Conservation (phyloP, 2,329 filamentous ascomycete species). For the Aspergillus ustus region DNA sequence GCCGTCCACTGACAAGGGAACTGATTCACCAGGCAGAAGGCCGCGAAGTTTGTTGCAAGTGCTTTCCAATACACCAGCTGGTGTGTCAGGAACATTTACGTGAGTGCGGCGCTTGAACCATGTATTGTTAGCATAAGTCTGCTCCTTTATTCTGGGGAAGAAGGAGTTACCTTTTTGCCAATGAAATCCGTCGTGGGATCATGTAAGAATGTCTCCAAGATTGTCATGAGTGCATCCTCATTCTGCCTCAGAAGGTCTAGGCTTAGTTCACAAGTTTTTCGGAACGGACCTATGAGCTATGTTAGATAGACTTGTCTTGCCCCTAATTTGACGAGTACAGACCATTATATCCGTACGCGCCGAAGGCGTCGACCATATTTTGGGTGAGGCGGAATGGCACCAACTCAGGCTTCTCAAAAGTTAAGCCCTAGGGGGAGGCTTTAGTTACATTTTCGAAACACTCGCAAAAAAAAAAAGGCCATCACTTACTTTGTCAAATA, state of each 20-base stretch:
- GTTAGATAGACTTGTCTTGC: neutral
- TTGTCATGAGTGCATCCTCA: conserved; percentile 95
- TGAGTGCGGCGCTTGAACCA: conserved; percentile 54
- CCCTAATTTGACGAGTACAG: conserved; percentile 9
- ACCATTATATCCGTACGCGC: conserved; percentile 87
- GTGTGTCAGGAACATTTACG: conserved; percentile 64
- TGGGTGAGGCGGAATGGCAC: conserved; percentile 97
- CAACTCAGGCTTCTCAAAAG: conserved; percentile 90
- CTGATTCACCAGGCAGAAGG: conserved; percentile 81
- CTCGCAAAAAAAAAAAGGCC: neutral
- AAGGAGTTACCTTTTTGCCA: conserved; percentile 64
- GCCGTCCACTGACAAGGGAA: conserved; percentile 91
- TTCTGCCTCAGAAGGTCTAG: conserved; percentile 83
- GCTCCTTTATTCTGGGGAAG: neutral
- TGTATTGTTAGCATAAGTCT: neutral
- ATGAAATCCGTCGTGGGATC: conserved; percentile 95
- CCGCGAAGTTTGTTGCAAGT: conserved; percentile 87
- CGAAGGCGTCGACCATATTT: conserved; percentile 98
- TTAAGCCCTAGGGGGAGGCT: conserved; percentile 64
- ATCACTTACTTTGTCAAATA: conserved; percentile 78
- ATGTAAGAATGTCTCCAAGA: conserved; percentile 94
- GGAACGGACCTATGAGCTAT: conserved; percentile 68
- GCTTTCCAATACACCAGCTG: conserved; percentile 82
- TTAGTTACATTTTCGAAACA: neutral
- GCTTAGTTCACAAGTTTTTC: conserved; percentile 87